Conservation (phyloP, 2,329 filamentous ascomycete genomes). For the Bipolaris victoriae region DNA sequence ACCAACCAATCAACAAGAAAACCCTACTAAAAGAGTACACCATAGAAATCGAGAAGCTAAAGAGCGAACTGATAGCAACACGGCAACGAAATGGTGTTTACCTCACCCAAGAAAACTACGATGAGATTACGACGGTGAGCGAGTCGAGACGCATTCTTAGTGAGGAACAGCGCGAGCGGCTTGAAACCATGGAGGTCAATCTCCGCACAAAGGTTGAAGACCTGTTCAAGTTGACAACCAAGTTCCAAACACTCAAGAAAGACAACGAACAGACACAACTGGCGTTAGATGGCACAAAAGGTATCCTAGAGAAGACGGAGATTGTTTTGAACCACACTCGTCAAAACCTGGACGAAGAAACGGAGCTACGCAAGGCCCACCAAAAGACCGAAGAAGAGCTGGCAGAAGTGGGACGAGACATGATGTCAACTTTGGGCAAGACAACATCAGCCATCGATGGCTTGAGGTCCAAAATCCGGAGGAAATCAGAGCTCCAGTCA, state of each 20-base stretch:
- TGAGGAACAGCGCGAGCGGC: constrained; percentile 90
- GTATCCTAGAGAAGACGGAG: constrained; percentile 85
- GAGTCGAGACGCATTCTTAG: constrained; percentile 89
- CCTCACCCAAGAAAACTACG: constrained; percentile 83
- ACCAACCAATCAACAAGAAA: constrained; percentile 90
- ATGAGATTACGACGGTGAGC: constrained; percentile 89
- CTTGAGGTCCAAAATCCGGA: constrained; percentile 82
- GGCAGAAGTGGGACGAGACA: constrained; percentile 71
- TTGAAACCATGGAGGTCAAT: constrained; percentile 89
- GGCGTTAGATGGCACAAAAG: constrained; percentile 78
- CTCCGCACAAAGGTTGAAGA: constrained; percentile 94
- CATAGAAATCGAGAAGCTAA: constrained; percentile 89
- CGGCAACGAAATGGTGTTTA: constrained; percentile 95
- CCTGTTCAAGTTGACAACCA: constrained; percentile 82
- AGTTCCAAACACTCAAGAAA: constrained; percentile 86
- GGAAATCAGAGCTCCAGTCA: constrained; percentile 82
- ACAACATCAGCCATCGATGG: constrained; percentile 82
- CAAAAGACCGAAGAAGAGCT: constrained; percentile 82
- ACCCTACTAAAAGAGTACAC: constrained; percentile 90
- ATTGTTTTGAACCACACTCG: constrained; percentile 79
- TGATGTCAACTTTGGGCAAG: constrained; percentile 77
- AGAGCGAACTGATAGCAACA: constrained; percentile 90
- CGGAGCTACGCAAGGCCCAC: constrained; percentile 79
- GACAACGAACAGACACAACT: constrained; percentile 80
- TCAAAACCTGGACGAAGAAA: constrained; percentile 79